Evolutionary conservation across 352 stramenopile genomes (phyloP), one percentile per base, ranked within the genome.

Genomic region (Phytophthora foliorum): DNA sequence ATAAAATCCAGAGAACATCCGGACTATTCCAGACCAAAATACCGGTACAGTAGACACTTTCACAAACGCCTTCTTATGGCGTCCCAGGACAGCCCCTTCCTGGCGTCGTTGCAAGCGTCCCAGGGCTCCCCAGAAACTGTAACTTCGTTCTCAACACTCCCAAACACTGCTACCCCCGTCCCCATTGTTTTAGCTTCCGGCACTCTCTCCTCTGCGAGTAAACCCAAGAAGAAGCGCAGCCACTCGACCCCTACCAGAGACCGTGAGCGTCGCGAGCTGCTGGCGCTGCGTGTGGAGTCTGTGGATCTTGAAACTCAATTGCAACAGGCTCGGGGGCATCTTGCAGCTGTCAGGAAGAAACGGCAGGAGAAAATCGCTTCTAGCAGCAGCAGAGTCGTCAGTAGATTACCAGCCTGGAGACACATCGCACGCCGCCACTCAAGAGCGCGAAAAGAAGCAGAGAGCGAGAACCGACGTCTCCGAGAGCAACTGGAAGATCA

Each of bases 161-260:
- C n/a, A 57, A 10, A 29, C 11, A 19, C 16, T 19, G 11, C 0
- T 13, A 27, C 42, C 9, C 21, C 39, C 21, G 2, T 31, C 3
- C 29, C 3, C 44, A 32, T 50, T 31, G 39, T 60, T 57, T 46
- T 45, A 61, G 16, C 36, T 42, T 45, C 58, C 36, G 53, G 5
- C 6, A 57, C 22, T 17, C 6, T 48, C 38, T 19, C 29, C n/a
- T 16, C 19, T 4, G 17, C 45, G 10, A 68, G 16, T 29, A 74
- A 67, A 39, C 24, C 67, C 31, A 74, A 66, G 62, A 72, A 75
- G 25, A 78, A 72, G 56, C 71, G 71, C 4, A 67, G 71, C 36
- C 66, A 75, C 60, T 69, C 60, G 51, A 78, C 71, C 9, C 66
- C 71, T 8, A 79, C 72, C 0, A 56, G 72, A 19, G 67, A 79